Base-by-base conservation (phyloP, 305 asterid genomes). In the Striga hermonthica region DNA sequence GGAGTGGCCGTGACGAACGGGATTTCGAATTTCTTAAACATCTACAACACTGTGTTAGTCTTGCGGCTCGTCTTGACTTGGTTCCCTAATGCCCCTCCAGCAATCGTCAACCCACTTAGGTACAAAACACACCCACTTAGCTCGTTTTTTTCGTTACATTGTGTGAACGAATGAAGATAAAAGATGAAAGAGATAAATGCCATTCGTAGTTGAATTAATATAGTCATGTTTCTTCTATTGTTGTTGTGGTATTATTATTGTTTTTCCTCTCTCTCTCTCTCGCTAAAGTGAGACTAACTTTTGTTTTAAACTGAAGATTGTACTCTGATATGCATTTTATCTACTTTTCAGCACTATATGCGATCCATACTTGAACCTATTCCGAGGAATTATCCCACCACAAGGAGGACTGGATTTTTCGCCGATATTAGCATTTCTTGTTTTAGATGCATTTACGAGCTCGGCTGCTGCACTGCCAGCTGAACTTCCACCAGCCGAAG, bases 361-460 rank as follows among this genome's bases (percentile, higher is more conserved):
- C 31, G 97, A 92, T 66, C 98, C 98, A 9, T 92, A 92, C 82
- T 75, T 90, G 90, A 87, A 92, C 83, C 81, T 92, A 78, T 90
- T 92, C 82, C 93, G 97, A 0, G 97, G 98, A 65, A 64, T 92
- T 68, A 90, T 92, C 68, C 96, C 98, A 52, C 98, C 98, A 41
- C 90, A 90, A 6, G 98, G 98, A 74, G 98, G 98, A 71, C 83
- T 92, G 48, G 98, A 92, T 70, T 82, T 92, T 44, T 89, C 98
- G 0, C 98, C 96, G 0, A 82, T 91, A 63, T 60, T 91, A 61
- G 98, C 98, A 11, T 89, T 91, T 73, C 89, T 89, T 11, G 86
- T 86, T 69, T 68, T 89, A 62, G 89, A 91, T 59, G 91, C 83
- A 73, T 76, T 91, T 77, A 83, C 95, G 36, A 81, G 92, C 73